Evolutionary conservation across 768 basidiomycete species (phyloP).

Genomic region (Rhizopogon salebrosus): DNA sequence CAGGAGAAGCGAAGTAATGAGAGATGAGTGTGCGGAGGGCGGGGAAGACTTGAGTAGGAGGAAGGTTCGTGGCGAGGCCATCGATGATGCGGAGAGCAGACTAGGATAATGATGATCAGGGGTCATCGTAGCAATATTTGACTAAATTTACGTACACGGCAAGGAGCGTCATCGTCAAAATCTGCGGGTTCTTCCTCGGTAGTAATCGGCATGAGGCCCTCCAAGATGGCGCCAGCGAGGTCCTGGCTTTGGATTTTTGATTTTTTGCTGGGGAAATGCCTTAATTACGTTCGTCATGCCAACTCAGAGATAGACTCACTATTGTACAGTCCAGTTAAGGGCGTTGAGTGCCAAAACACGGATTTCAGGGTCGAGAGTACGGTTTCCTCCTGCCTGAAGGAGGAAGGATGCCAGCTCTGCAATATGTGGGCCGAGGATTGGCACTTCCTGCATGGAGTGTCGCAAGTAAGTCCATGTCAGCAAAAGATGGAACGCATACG

Average conservation of each 20-base stretch:
- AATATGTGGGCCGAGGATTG: conserved; percentile 86
- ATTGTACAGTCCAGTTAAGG: conserved; percentile 95
- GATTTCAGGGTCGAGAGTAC: conserved; percentile 67
- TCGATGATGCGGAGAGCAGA: conserved; percentile 95
- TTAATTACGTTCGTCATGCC: neutral
- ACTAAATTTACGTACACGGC: conserved; percentile 53
- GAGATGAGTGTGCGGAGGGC: conserved; percentile 78
- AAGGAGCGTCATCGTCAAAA: conserved; percentile 88
- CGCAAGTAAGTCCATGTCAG: conserved; percentile 3
- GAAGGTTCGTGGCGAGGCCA: conserved; percentile 84
- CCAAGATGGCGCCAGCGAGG: conserved; percentile 80
- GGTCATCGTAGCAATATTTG: neutral
- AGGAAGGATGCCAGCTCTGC: conserved; percentile 87
- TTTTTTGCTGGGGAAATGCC: conserved; percentile 70
- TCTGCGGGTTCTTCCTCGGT: conserved; percentile 94
- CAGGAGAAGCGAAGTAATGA: conserved; percentile 77
- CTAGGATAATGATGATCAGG: conserved; percentile 31
- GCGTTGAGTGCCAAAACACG: conserved; percentile 90
- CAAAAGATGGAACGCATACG: conserved; percentile 18
- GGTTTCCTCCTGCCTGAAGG: conserved; percentile 77
- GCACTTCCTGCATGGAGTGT: conserved; percentile 64
- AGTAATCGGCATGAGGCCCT: conserved; percentile 90
- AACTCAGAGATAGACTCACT: conserved; percentile 43
- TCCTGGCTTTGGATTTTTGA: conserved; percentile 85
- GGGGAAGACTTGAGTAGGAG: conserved; percentile 95